Evolutionary conservation across 192 early-diverging fungal genomes (phyloP), one percentile per base, ranked within the genome.

Genomic region (Gaertneriomyces semiglobifer): DNA sequence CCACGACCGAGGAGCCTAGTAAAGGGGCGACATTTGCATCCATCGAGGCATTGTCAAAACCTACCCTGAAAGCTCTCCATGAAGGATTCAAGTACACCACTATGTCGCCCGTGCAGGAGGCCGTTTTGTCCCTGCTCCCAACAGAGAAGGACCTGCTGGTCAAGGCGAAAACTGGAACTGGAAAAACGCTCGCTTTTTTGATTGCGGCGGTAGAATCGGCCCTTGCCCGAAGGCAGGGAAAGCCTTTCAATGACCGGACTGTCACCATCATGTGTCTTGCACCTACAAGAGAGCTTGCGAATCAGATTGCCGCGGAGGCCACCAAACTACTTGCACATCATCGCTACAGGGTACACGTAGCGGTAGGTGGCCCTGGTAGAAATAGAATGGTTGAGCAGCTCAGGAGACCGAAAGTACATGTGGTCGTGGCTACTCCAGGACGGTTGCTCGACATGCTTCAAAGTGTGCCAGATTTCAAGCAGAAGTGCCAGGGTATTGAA

Each of bases 181-280:
- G 96, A 48, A 98, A 98, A 75, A 98, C 94, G 0, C 74, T 93
- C 16, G 96, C 93, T n/a, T 98, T 98, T 62, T 74, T 98, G 71
- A 82, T 93, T 40, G 89, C 94, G 7, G 92, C 93, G 1, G 63
- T 97, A 18, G 89, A 98, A 59, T 83, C 88, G 39, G 75, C 89
- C 0, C 41, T 87, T 40, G 68, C 74, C 20, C 80, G 85, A 59
- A 70, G 74, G 14, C 71, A 75, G 8, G 68, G 59, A 11, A 46
- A 62, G 48, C 61, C 62, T 7, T 48, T 63, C 46, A 50, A 57
- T 20, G 20, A 18, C 20, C 16, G 63, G 11, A 50, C 41, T 56
- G 68, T 70, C 3, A 60, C 74, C 41, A 69, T 77, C 38, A 53
- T 98, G 42, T 86, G 95, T 38, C 78, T 98, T 43, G 88, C 90